Percentiles rank a stretch among this genome's conserved stretches.
phyloP scores from a whole-genome alignment of 2,329 filamentous ascomycete species.

The Xylaria sp. region DNA sequence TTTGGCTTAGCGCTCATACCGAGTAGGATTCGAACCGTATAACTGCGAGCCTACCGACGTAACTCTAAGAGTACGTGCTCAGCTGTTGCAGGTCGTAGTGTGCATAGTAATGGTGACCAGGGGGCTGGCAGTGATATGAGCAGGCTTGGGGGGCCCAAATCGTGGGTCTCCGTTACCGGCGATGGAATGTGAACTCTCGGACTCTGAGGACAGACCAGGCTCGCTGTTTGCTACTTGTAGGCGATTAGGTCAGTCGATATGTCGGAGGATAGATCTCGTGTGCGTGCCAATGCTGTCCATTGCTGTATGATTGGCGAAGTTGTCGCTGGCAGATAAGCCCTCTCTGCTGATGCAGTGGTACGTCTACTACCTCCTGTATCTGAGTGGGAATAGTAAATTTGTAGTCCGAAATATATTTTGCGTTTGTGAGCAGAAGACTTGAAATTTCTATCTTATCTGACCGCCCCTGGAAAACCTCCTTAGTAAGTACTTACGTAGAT shows the following conservation, averaged over 20 bases:
- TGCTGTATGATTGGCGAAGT: background rate
- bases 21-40: slow-evolving; percentile 7
- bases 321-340: background rate
- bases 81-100: background rate
- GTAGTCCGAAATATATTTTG: background rate
- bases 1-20: background rate
- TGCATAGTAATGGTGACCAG: background rate
- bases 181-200: slow-evolving; percentile 7
- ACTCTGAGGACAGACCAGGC: background rate
- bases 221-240: background rate
- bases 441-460: background rate
- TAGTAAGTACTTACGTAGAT: background rate
- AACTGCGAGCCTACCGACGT: background rate
- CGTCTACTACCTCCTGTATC: background rate
- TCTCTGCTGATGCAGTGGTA: background rate
- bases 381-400: background rate
- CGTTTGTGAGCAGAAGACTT: background rate
- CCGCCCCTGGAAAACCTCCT: background rate
- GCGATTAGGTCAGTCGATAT: background rate
- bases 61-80: slow-evolving; percentile 8
- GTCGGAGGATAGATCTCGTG: background rate
- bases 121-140: slow-evolving; percentile 3
- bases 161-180: background rate
- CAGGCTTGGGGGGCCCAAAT: slow-evolving; percentile 12
- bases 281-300: background rate